Percentiles rank a stretch among this genome's conserved stretches.
phyloP scores from a whole-genome alignment of 176 grass and related monocot genomes.

The Elaeis guineensis region DNA sequence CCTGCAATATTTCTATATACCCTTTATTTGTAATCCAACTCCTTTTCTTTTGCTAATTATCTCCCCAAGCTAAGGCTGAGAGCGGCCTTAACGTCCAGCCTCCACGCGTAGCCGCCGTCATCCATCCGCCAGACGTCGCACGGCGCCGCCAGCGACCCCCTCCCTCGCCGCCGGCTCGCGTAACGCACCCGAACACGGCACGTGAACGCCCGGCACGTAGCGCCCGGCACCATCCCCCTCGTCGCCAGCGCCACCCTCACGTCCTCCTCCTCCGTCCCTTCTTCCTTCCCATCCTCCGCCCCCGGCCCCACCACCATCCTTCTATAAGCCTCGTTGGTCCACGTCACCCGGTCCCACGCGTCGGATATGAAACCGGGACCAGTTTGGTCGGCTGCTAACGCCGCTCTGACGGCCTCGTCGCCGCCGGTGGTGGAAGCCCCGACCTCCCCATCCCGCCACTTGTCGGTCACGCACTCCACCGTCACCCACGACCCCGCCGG shows the following conservation, averaged over 20 bases:
- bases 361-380: conserved; percentile 49
- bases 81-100: conserved; percentile 63
- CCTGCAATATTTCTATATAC: too few species aligned
- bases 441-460: conserved; percentile 40
- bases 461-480: conserved; percentile 45
- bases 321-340: conserved; percentile 46
- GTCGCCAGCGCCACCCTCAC: conserved; percentile 34
- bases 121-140: conserved; percentile 86
- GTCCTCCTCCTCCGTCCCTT: conserved; percentile 14
- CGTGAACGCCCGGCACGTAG: conserved; percentile 55
- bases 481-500: conserved; percentile 32
- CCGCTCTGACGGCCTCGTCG: conserved; percentile 7
- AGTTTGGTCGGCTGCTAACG: conserved; percentile 6
- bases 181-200: conserved; percentile 42
- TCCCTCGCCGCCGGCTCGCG: background rate
- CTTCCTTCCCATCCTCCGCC: background rate
- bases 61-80: conserved; percentile 45
- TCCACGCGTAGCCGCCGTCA: conserved; percentile 51
- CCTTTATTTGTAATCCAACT: too few species aligned
- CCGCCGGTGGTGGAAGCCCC: too few species aligned
- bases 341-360: conserved; percentile 58
- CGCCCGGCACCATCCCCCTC: conserved; percentile 29
- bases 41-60: too few species aligned
- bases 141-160: conserved; percentile 51
- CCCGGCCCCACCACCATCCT: conserved; percentile 12